These are phyloP conservation scores for Teunomyces stri DNA, from an alignment of 805 yeast genomes.

Conservation along the genomic window DNA sequence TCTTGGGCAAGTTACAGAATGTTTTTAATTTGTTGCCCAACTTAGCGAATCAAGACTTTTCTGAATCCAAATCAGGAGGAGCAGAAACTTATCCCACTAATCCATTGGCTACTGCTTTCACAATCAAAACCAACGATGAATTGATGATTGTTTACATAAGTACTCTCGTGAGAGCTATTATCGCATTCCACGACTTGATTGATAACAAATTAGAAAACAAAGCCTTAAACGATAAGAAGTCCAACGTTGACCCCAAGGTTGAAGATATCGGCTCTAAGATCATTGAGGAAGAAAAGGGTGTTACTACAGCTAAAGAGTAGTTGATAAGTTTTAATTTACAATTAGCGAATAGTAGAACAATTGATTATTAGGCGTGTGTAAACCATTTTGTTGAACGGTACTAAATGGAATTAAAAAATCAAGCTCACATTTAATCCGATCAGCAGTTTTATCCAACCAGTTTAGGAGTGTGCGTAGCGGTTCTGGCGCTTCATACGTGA, in stretches of 20 bases:
- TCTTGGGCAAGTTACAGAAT: constrained; percentile 90
- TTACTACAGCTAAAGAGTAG: neutral
- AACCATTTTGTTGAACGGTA: neutral
- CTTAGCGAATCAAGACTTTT: constrained; percentile 35
- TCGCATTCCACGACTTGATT: constrained; percentile 94
- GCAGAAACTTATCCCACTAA: constrained; percentile 31
- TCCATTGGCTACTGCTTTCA: constrained; percentile 75
- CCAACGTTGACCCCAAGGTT: neutral
- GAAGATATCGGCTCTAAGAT: neutral
- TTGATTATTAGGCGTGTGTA: neutral
- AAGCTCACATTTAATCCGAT: neutral
- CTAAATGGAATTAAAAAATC: neutral
- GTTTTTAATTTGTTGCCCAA: constrained; percentile 92
- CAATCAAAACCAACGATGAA: constrained; percentile 92
- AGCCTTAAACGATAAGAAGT: constrained; percentile 28
- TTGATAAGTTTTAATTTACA: neutral
- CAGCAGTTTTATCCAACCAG: neutral
- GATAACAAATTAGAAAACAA: constrained; percentile 90
- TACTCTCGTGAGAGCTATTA: constrained; percentile 86
- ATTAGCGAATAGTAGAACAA: neutral
- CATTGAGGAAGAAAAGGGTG: constrained; percentile 1
- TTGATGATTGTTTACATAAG: constrained; percentile 90
- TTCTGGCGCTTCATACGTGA: neutral
- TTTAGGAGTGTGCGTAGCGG: neutral
- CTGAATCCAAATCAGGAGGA: constrained; percentile 13